Evolutionary conservation across 164 flowering plant genomes (phyloP), one percentile per base, ranked within the genome.

Genomic region (Aristolochia fimbriata): DNA sequence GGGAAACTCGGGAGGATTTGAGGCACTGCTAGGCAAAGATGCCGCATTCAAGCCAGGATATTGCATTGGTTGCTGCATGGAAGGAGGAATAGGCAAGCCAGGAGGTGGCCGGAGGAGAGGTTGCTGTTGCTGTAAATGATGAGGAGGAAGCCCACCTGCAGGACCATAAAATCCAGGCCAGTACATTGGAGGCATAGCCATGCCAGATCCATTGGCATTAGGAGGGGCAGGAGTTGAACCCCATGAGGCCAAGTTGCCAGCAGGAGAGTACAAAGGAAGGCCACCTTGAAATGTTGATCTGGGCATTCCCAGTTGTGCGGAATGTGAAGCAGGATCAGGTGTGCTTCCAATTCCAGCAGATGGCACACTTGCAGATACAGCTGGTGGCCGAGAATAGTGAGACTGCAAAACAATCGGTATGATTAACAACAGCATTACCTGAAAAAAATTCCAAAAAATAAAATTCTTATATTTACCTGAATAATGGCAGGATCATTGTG

Each of bases 401-500:
- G 96, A 86, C 92, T 91, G 90, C 83, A 79, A 24, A 62, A n/a
- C 62, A 16, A 19, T 14, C 30, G 23, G 15, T 8, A 21, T 7
- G 9, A 1, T 52, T 23, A 52, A 22, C 23, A 22, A 52, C 1
- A 22, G 10, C 10, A 13, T 52, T 22, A 23, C 27, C 3, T 52
- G 15, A 1, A 10, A 52, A n/a, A 50, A 0, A 3, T 31, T 3
- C 51, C 4, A 47, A 8, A 56, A 56, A 11, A 10, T 16, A 63
- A 56, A 11, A 6, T 16, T 9, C 50, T 15, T 33, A 46, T 31
- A 61, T 43, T 61, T 60, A 84, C 97, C 92, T 90, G 97, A 67
- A 90, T 90, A 60, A 90, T 87, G 56, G 94, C 97, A 24, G 97
- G 94, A 68, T 90, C 97, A 71, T 71, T 83, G 68, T 83, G 80